phyloP scores from a whole-genome alignment of 169 alveolate species.

The Plasmodium sp. region DNA sequence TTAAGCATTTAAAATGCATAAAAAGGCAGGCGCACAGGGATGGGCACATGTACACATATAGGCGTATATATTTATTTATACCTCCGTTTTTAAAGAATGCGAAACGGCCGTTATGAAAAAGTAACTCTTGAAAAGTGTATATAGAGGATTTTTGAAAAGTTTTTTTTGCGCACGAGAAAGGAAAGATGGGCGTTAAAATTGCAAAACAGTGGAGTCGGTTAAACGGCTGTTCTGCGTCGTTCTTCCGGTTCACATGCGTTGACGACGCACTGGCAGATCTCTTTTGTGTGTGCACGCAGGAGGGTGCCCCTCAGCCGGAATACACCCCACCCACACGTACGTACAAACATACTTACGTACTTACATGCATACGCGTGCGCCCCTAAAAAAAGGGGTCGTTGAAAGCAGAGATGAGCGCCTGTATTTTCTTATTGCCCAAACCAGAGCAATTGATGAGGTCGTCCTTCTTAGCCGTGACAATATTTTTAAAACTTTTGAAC shows the following conservation, averaged over 20 bases:
- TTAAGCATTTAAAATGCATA: background rate
- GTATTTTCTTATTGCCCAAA: slow-evolving; percentile 55
- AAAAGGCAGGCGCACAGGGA: background rate
- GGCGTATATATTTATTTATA: no score
- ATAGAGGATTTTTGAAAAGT: background rate
- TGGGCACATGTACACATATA: no score
- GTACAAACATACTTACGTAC: background rate
- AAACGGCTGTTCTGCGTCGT: background rate
- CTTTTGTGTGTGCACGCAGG: background rate
- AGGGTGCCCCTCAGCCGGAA: background rate
- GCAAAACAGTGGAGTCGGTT: background rate
- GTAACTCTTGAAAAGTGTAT: background rate
- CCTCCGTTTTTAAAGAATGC: background rate
- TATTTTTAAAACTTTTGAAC: slow-evolving; percentile 40
- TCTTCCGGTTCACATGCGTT: background rate
- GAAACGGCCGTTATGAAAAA: background rate
- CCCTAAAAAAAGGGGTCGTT: slow-evolving; percentile 52
- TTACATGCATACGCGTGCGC: background rate
- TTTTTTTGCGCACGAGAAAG: background rate
- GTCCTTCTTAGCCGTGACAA: slow-evolving; percentile 50
- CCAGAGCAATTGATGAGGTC: slow-evolving; percentile 61
- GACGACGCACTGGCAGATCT: background rate
- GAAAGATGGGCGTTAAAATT: background rate
- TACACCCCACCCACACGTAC: background rate
- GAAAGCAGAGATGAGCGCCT: slow-evolving; percentile 33